A percentile compares a stretch with the other conserved stretches of the same genome.
Conservation (phyloP, 352 stramenopile genomes). For the Globisporangium okanoganense region DNA sequence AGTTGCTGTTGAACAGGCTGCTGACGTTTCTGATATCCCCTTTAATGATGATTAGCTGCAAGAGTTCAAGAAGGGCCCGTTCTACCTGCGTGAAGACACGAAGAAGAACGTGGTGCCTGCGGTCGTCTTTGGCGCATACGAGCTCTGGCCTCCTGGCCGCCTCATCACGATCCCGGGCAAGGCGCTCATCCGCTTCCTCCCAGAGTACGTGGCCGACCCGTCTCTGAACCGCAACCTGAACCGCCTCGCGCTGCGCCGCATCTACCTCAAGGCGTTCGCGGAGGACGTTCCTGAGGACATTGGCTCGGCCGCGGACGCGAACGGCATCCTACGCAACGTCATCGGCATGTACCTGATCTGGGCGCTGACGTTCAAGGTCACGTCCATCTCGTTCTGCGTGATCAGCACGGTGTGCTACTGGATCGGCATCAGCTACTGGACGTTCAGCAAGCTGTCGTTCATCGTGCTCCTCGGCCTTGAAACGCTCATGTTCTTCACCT, state of each 20-base stretch:
- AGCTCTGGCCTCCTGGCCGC: slow-evolving; percentile 73
- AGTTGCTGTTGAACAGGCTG: background rate
- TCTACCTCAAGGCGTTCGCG: slow-evolving; percentile 72
- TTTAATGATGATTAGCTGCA: no score
- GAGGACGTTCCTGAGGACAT: slow-evolving; percentile 71
- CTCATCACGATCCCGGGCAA: slow-evolving; percentile 72
- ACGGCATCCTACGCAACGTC: slow-evolving; percentile 63
- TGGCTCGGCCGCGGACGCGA: slow-evolving; percentile 40
- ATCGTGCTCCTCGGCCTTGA: slow-evolving; percentile 48
- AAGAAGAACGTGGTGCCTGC: slow-evolving; percentile 79
- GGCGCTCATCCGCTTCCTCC: slow-evolving; percentile 71
- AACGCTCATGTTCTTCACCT: slow-evolving; percentile 78
- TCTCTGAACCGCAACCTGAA: slow-evolving; percentile 78
- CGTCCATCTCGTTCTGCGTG: slow-evolving; percentile 33
- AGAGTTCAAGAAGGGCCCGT: slow-evolving; percentile 87
- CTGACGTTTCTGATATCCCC: slow-evolving; percentile 2
- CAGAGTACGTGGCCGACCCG: slow-evolving; percentile 61
- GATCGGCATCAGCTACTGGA: slow-evolving; percentile 61
- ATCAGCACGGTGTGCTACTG: slow-evolving; percentile 37
- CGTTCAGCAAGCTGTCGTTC: slow-evolving; percentile 52
- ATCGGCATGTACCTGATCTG: slow-evolving; percentile 64
- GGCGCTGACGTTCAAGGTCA: slow-evolving; percentile 65
- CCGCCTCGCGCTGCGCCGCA: slow-evolving; percentile 68
- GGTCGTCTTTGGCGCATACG: slow-evolving; percentile 78
- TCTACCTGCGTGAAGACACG: slow-evolving; percentile 80